These are phyloP conservation scores for Rubroboletus satanas DNA, from an alignment of 768 basidiomycete genomes.

Conservation along the genomic window DNA sequence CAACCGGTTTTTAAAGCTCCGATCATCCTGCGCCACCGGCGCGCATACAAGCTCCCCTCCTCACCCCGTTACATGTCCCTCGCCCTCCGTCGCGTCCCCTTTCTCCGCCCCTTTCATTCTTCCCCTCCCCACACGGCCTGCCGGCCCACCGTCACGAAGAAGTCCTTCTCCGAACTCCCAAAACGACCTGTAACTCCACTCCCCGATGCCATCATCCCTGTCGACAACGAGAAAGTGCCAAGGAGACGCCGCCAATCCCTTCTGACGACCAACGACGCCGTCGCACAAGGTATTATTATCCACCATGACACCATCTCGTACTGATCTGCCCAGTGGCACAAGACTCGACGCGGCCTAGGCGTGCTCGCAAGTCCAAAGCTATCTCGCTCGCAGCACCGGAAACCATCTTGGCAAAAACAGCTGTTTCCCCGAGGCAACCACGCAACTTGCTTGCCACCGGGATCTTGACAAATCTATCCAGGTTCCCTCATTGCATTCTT, in stretches of 20 bases:
- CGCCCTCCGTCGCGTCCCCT: conserved; percentile 11
- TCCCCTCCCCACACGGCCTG: not conserved
- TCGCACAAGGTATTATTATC: conserved; percentile 6
- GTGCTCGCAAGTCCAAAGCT: conserved; percentile 18
- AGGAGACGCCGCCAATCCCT: not conserved
- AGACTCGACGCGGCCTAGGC: conserved; percentile 6
- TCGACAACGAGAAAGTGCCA: not conserved
- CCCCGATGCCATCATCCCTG: not conserved
- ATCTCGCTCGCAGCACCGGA: not conserved
- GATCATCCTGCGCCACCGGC: conserved; percentile 31
- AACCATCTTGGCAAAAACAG: not conserved
- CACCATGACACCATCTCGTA: not conserved
- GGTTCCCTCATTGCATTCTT: conserved; percentile 84
- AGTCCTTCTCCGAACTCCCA: conserved; percentile 59
- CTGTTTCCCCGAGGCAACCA: conserved; percentile 24
- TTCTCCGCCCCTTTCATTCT: conserved; percentile 9
- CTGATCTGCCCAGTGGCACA: not conserved
- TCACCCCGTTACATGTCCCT: conserved; percentile 3
- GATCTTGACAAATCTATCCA: conserved; percentile 65
- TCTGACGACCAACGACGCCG: not conserved
- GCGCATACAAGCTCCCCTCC: conserved; percentile 23
- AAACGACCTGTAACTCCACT: conserved; percentile 23
- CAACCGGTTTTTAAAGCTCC: conserved; percentile 35
- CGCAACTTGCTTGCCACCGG: conserved; percentile 59
- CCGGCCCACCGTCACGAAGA: conserved; percentile 38